Conservation (phyloP, 169 alveolate genomes). For the Amoebophrya sp. region DNA sequence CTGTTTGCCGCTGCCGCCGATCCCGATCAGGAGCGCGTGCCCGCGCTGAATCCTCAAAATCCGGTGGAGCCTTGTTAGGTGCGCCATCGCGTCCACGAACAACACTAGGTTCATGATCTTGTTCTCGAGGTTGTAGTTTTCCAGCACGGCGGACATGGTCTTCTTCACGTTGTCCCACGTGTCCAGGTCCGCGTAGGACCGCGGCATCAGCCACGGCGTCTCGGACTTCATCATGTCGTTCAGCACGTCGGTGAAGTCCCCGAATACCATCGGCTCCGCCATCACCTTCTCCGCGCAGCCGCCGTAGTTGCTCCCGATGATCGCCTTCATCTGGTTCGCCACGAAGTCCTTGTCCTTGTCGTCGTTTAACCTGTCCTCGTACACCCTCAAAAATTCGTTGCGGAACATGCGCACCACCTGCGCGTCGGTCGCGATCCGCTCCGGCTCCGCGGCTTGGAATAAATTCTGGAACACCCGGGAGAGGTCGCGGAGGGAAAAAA, state of each 20-base stretch:
- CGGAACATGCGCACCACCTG: conserved; percentile 66
- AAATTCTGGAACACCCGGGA: conserved; percentile 80
- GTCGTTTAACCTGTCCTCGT: conserved; percentile 71
- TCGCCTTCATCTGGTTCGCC: conserved; percentile 41
- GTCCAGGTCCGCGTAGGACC: conserved; percentile 69
- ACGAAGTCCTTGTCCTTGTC: conserved; percentile 65
- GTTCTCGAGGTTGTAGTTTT: conserved; percentile 65
- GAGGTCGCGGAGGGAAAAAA: conserved; percentile 80
- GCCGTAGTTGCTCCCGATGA: conserved; percentile 54
- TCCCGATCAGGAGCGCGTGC: conserved; percentile 87
- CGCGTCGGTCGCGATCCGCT: conserved; percentile 49
- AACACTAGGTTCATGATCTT: conserved; percentile 80
- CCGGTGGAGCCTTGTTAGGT: conserved; percentile 77
- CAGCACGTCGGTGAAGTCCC: conserved; percentile 61
- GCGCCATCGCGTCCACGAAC: conserved; percentile 86
- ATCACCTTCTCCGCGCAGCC: conserved; percentile 55
- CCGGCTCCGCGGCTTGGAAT: conserved; percentile 51
- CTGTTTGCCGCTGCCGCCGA: conserved; percentile 94
- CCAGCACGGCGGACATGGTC: conserved; percentile 62
- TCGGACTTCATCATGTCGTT: conserved; percentile 4
- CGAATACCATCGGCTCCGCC: conserved; percentile 59
- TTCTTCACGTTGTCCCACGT: conserved; percentile 59
- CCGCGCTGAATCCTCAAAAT: conserved; percentile 79
- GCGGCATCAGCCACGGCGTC: conserved; percentile 39
- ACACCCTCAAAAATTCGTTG: conserved; percentile 78